Evolutionary conservation across 2,329 filamentous ascomycete species (phyloP), one percentile per base, ranked within the genome.

Genomic region (Allantophomopsis lycopodina): DNA sequence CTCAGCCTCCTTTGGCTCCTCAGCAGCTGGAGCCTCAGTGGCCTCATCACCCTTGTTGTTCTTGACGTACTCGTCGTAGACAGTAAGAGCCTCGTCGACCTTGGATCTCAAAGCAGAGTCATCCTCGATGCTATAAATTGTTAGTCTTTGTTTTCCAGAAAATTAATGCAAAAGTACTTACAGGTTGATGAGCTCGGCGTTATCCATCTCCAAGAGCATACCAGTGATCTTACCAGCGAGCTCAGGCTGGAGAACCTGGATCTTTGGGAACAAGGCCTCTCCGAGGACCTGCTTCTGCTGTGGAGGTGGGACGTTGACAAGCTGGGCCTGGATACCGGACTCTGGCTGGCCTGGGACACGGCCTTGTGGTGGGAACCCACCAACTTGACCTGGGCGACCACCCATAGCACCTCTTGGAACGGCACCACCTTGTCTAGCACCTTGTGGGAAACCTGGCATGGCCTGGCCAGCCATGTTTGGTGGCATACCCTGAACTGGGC

Each of bases 201-300:
- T 96, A 56, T 96, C 91, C 91, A 98, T 98, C 76, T 98, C 91
- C 55, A 98, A 68, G 55, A 98, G 82, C 91, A 98, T 98, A 66
- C 91, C 91, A 46, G 91, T 98, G 63, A 98, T 96, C 80, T 98
- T 98, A 60, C 91, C 91, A 46, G 91, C 91, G 56, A 98, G 73
- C 55, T 95, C 88, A 44, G 87, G 83, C 70, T 98, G 91, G 65
- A 94, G 80, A 51, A 76, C 78, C 63, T 88, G 79, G 56, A 98
- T 96, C 82, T 96, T 98, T 59, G 91, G 91, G 75, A 96, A 98
- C 54, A 98, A 83, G 52, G 86, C 80, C 69, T 98, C 91, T 61
- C 91, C 91, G 40, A 98, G 79, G 64, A 96, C 85, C 73, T 98
- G 91, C 79, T 98, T 98, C 73, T 96, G 91, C 68, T 94, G 85